A percentile compares a stretch with the other conserved stretches of the same genome.
Conservation (phyloP, 306 rosid species). For the Malus sylvestris region DNA sequence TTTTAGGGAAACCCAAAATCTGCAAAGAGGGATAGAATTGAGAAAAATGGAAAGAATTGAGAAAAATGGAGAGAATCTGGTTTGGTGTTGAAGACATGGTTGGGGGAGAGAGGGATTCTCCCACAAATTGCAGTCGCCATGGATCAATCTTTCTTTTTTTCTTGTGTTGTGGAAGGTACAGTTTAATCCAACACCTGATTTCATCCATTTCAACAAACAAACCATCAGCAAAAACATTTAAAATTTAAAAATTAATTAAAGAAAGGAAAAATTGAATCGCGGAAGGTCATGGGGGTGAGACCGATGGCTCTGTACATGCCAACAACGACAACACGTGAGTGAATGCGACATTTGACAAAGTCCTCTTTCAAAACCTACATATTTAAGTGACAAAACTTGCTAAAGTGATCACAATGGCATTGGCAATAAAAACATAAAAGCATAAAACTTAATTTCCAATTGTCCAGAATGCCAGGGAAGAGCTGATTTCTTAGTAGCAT, state of each 20-base stretch:
- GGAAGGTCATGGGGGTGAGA: too few species aligned
- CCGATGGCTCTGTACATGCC: slow-evolving; percentile 20
- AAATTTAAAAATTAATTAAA: too few species aligned
- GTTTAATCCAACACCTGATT: too few species aligned
- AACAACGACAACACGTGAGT: slow-evolving; percentile 45
- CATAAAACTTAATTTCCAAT: too few species aligned
- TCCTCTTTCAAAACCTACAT: too few species aligned
- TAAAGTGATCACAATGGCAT: neutral
- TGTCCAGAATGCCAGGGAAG: neutral
- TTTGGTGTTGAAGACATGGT: slow-evolving; percentile 41
- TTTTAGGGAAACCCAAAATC: neutral
- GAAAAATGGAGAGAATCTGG: slow-evolving; percentile 29
- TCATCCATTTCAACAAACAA: too few species aligned
- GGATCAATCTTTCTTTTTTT: neutral
- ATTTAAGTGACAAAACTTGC: neutral
- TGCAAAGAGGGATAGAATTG: neutral
- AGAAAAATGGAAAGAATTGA: neutral
- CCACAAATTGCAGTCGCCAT: slow-evolving; percentile 73
- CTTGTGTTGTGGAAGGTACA: neutral
- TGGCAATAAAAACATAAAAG: neutral
- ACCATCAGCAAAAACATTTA: too few species aligned
- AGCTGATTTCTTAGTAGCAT: too few species aligned
- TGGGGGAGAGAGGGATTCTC: slow-evolving; percentile 58
- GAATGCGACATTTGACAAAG: slow-evolving; percentile 59
- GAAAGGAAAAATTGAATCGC: too few species aligned